Percentiles rank a stretch among this genome's conserved stretches.
phyloP scores from a whole-genome alignment of 1,139 yeast genomes.

The Yamadazyma mexicana region DNA sequence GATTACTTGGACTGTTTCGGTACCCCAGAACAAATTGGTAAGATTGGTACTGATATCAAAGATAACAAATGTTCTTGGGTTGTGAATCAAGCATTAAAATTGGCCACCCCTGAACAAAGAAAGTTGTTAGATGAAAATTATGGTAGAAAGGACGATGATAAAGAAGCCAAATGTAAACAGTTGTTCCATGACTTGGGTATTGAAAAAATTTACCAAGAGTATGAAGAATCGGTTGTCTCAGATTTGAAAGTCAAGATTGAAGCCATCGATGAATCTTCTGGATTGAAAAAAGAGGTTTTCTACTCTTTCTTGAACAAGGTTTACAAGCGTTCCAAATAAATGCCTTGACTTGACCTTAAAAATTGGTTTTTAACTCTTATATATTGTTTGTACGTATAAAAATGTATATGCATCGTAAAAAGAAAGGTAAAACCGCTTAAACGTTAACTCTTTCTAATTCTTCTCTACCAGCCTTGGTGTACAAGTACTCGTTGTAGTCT shows the following conservation, averaged over 20 bases:
- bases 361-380: background rate
- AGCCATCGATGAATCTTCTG: slow-evolving; percentile 81
- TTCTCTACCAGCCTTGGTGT: slow-evolving; percentile 97
- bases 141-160: slow-evolving; percentile 73
- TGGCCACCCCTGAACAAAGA: slow-evolving; percentile 82
- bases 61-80: slow-evolving; percentile 99
- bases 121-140: slow-evolving; percentile 79
- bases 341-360: too few relatives aligned
- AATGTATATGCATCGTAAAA: background rate
- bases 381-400: background rate
- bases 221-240: slow-evolving; percentile 76
- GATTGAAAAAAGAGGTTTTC: slow-evolving; percentile 84
- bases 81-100: slow-evolving; percentile 84
- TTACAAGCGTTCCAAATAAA: slow-evolving; percentile 86
- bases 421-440: slow-evolving; percentile 28
- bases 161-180: slow-evolving; percentile 72
- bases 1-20: slow-evolving; percentile 97
- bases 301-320: slow-evolving; percentile 84
- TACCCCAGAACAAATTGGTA: slow-evolving; percentile 95
- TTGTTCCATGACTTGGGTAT: slow-evolving; percentile 75
- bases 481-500: slow-evolving; percentile 90
- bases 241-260: slow-evolving; percentile 67
- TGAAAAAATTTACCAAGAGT: slow-evolving; percentile 68
- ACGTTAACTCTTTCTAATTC: slow-evolving; percentile 82
- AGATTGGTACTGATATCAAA: slow-evolving; percentile 97